Conservation (phyloP, 306 rosid species). For the Carpinus viminea region DNA sequence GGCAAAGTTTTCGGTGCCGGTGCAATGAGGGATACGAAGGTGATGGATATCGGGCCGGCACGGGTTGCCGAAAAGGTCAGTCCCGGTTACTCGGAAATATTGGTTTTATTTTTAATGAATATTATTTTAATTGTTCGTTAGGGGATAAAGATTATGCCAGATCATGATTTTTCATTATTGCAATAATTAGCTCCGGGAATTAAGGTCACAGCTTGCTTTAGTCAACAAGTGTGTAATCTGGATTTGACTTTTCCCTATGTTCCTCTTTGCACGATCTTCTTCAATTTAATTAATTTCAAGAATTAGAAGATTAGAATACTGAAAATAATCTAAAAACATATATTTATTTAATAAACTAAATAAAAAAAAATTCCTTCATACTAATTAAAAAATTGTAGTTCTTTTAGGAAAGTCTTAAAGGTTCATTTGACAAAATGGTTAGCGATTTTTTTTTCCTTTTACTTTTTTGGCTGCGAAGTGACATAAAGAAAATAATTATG, state of each 20-base stretch:
- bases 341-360: no score
- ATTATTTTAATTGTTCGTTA: not conserved
- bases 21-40: constrained; percentile 63
- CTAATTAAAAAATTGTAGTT: no score
- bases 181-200: constrained; percentile 1
- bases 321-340: not conserved
- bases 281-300: not conserved
- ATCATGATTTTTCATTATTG: not conserved
- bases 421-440: no score
- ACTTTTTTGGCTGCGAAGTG: no score
- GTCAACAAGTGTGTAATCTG: not conserved
- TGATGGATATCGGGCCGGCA: constrained; percentile 69
- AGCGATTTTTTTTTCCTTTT: no score
- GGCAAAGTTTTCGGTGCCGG: constrained; percentile 45
- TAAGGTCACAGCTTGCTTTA: constrained; percentile 8
- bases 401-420: no score
- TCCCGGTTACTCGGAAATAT: not conserved
- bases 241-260: constrained; percentile 19
- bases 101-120: not conserved
- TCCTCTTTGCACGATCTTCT: not conserved
- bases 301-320: not conserved
- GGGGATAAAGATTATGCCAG: not conserved
- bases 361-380: no score
- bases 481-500: no score
- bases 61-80: constrained; percentile 86